Evolutionary conservation across 2,329 filamentous ascomycete genomes (phyloP).

Genomic region (Hypoxylon sp.): DNA sequence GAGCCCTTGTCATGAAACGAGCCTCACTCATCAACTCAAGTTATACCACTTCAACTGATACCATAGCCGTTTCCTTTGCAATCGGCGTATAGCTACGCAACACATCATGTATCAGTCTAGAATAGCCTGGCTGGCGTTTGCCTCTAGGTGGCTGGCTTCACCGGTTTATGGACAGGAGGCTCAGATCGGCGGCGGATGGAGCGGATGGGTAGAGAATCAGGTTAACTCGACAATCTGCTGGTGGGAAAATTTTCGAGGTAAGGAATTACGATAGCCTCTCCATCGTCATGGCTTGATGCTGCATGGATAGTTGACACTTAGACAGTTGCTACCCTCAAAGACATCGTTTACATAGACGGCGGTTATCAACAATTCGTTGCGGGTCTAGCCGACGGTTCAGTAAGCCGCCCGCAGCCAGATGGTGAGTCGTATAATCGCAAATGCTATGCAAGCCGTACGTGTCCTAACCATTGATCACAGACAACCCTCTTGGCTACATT

Average conservation of each 20-base stretch:
- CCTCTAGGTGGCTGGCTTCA: constrained; percentile 51
- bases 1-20: constrained; percentile 47
- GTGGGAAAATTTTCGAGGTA: constrained; percentile 64
- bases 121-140: constrained; percentile 50
- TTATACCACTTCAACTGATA: constrained; percentile 31
- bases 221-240: constrained; percentile 72
- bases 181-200: constrained; percentile 29
- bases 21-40: constrained; percentile 32
- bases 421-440: constrained; percentile 57
- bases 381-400: constrained; percentile 62
- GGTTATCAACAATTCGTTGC: constrained; percentile 69
- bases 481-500: constrained; percentile 66
- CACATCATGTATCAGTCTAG: constrained; percentile 52
- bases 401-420: constrained; percentile 53
- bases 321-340: constrained; percentile 69
- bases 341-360: constrained; percentile 77
- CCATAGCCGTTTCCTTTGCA: constrained; percentile 29
- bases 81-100: constrained; percentile 29
- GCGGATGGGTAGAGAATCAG: constrained; percentile 66
- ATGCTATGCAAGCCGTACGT: background rate
- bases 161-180: constrained; percentile 58
- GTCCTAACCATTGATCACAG: constrained; percentile 55
- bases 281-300: background rate
- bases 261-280: constrained; percentile 49
- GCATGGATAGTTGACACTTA: constrained; percentile 43